Evolutionary conservation across 140 eudicot genomes (phyloP).

Genomic region (Bidens hawaiensis): DNA sequence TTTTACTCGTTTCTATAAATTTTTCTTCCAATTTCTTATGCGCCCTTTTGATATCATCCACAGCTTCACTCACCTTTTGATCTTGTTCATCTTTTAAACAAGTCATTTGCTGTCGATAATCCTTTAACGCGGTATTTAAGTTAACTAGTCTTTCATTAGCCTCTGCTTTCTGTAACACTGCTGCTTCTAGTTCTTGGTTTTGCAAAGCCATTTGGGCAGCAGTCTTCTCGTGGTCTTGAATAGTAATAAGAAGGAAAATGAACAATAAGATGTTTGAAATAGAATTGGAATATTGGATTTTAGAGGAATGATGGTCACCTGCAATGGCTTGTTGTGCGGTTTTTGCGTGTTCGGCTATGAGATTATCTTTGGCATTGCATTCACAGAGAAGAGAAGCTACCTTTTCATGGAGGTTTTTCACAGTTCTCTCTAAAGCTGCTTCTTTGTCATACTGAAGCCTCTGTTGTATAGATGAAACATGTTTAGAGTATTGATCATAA

Average conservation of each 20-base stretch:
- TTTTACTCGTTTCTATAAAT: slow-evolving; percentile 42
- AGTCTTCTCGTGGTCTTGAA: slow-evolving; percentile 36
- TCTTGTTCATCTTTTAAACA: slow-evolving; percentile 55
- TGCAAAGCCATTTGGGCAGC: slow-evolving; percentile 35
- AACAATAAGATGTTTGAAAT: neutral
- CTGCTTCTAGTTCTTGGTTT: slow-evolving; percentile 53
- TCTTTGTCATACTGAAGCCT: slow-evolving; percentile 51
- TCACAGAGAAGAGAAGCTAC: slow-evolving; percentile 52
- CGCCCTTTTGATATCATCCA: slow-evolving; percentile 43
- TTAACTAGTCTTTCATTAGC: slow-evolving; percentile 50
- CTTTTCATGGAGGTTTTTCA: slow-evolving; percentile 59
- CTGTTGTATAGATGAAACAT: slow-evolving; percentile 25
- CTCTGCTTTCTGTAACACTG: slow-evolving; percentile 38
- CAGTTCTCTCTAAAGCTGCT: slow-evolving; percentile 55
- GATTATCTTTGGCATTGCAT: slow-evolving; percentile 61
- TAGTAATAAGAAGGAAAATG: neutral
- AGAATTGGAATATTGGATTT: neutral
- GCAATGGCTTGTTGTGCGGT: slow-evolving; percentile 52
- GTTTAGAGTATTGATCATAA: neutral
- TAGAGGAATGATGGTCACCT: slow-evolving; percentile 41
- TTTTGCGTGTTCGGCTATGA: slow-evolving; percentile 38
- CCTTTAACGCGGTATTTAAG: slow-evolving; percentile 60
- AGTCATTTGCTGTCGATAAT: slow-evolving; percentile 52
- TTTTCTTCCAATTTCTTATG: slow-evolving; percentile 46
- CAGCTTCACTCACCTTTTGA: slow-evolving; percentile 42